phyloP scores from a whole-genome alignment of 257 asterid species.

The Coffea canephora region DNA sequence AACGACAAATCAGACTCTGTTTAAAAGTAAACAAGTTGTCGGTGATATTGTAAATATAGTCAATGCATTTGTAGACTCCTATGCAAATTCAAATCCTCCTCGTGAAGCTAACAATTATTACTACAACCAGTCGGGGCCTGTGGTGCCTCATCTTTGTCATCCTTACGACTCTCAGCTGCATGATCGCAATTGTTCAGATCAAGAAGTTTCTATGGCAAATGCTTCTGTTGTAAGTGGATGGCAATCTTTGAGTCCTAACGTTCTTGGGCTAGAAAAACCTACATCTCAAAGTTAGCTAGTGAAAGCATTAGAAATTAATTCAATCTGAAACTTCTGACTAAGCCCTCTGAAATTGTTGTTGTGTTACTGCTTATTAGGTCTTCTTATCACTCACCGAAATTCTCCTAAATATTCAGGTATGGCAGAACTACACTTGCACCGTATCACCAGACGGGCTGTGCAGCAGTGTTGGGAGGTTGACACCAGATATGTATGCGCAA shows the following conservation, averaged over 20 bases:
- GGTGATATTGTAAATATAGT: constrained; percentile 64
- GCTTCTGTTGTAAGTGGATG: constrained; percentile 58
- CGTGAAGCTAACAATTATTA: constrained; percentile 38
- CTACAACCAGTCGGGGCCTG: constrained; percentile 83
- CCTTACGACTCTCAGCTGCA: constrained; percentile 77
- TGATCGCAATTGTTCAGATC: constrained; percentile 58
- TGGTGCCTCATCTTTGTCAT: constrained; percentile 72
- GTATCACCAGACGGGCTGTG: constrained; percentile 39
- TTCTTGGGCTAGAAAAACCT: background rate
- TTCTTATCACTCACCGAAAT: background rate
- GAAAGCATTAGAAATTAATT: background rate
- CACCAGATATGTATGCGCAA: constrained; percentile 46
- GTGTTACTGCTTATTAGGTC: too few species aligned
- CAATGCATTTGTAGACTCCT: constrained; percentile 61
- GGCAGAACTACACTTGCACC: constrained; percentile 50
- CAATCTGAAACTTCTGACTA: too few species aligned
- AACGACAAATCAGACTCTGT: constrained; percentile 80
- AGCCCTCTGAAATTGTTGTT: background rate
- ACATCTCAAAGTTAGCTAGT: background rate
- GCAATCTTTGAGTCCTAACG: background rate
- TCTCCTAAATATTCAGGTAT: constrained; percentile 29
- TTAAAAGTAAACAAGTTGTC: constrained; percentile 80
- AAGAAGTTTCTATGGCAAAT: constrained; percentile 65
- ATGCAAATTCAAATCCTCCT: constrained; percentile 71
- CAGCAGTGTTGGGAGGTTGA: constrained; percentile 47